Evolutionary conservation across 371 early-diverging fungal genomes (phyloP).

Genomic region (Haplosporangium sp.): DNA sequence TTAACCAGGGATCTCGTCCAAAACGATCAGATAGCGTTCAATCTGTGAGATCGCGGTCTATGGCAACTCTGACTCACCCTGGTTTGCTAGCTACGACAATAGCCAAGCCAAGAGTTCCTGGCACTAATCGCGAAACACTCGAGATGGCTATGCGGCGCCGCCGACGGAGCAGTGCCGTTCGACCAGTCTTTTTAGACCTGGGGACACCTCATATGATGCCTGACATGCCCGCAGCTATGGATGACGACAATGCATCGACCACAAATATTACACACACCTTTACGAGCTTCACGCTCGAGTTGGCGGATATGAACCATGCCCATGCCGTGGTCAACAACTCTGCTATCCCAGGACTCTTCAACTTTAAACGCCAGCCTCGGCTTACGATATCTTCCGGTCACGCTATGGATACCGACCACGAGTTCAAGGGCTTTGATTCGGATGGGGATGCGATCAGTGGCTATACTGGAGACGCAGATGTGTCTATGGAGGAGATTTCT

Average conservation of each 20-base stretch:
- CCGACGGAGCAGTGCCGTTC: constrained; percentile 36
- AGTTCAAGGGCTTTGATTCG: constrained; percentile 47
- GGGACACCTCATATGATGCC: constrained; percentile 2
- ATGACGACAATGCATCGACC: constrained; percentile 25
- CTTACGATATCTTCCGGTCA: constrained; percentile 27
- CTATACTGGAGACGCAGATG: constrained; percentile 49
- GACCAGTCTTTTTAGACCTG: constrained; percentile 14
- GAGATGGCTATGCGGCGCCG: constrained; percentile 54
- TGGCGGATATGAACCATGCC: constrained; percentile 36
- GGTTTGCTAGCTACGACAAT: constrained; percentile 33
- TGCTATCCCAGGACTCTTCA: constrained; percentile 41
- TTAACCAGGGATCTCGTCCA: constrained; percentile 6
- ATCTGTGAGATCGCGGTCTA: constrained; percentile 37
- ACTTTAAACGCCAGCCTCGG: constrained; percentile 37
- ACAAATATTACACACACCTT: constrained; percentile 48
- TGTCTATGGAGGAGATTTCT: constrained; percentile 48
- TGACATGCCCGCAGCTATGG: constrained; percentile 3
- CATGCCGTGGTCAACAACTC: constrained; percentile 50
- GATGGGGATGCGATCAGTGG: constrained; percentile 54
- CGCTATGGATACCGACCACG: constrained; percentile 30
- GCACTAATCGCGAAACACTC: constrained; percentile 38
- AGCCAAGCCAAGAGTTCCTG: constrained; percentile 4
- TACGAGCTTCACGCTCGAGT: constrained; percentile 45
- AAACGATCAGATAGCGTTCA: constrained; percentile 24
- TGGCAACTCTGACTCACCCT: constrained; percentile 40